Conservation (phyloP, 2,329 filamentous ascomycete species). For the Phialophora macrospora region DNA sequence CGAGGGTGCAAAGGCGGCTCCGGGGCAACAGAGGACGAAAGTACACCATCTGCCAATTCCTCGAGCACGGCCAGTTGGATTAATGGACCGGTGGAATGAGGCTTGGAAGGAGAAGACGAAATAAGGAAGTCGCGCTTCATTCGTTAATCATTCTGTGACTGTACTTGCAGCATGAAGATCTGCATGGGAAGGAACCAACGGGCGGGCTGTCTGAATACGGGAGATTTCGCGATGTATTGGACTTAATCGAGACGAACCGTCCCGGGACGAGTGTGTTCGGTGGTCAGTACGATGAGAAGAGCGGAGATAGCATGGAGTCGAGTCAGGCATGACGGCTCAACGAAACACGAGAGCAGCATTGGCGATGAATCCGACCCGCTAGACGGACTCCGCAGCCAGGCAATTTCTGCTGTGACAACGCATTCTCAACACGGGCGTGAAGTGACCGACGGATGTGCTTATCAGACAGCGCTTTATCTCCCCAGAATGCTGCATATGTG, state of each 20-base stretch:
- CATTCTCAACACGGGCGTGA: not conserved
- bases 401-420: not conserved
- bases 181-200: constrained; percentile 7
- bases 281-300: not conserved
- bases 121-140: constrained; percentile 13
- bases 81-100: constrained; percentile 18
- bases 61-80: constrained; percentile 33
- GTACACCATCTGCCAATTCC: constrained; percentile 34
- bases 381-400: not conserved
- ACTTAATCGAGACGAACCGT: constrained; percentile 11
- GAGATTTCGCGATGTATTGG: constrained; percentile 17
- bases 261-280: not conserved
- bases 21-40: constrained; percentile 32
- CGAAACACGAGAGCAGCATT: not conserved
- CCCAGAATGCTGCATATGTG: not conserved
- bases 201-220: constrained; percentile 32
- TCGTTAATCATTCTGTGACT: constrained; percentile 17
- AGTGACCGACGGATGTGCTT: not conserved
- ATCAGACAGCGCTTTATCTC: not conserved
- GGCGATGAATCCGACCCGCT: not conserved
- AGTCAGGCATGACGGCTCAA: not conserved
- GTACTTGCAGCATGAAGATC: constrained; percentile 10
- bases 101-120: constrained; percentile 1
- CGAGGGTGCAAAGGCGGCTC: constrained; percentile 23
- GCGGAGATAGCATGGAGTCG: not conserved